Conservation (phyloP, 306 rosid species). For the Lotus japonicus region DNA sequence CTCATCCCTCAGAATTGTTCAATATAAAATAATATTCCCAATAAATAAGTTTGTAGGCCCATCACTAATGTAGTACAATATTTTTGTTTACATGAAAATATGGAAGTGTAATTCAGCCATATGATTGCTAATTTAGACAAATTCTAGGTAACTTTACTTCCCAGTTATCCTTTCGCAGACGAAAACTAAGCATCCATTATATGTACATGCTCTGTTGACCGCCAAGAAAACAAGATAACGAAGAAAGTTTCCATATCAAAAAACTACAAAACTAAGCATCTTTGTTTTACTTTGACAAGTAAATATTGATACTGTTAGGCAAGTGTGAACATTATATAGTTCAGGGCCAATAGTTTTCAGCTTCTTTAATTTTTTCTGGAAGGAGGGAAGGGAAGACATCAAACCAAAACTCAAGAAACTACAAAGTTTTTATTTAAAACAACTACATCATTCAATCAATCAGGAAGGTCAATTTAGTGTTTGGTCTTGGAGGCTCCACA, state of each 20-base stretch:
- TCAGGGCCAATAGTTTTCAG: no score
- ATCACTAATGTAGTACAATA: neutral
- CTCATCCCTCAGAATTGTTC: neutral
- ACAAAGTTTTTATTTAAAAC: no score
- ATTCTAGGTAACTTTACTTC: neutral
- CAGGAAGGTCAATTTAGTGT: no score
- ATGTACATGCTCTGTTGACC: neutral
- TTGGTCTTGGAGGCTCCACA: no score
- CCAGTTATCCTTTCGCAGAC: neutral
- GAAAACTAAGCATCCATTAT: neutral
- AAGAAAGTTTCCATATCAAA: slow-evolving; percentile 2
- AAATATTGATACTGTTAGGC: slow-evolving; percentile 14
- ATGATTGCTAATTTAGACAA: neutral
- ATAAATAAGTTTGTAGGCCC: neutral
- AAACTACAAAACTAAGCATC: slow-evolving; percentile 10
- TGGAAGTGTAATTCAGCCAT: neutral
- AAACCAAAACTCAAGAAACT: neutral
- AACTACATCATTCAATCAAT: no score
- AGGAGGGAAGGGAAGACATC: no score
- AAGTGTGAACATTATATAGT: slow-evolving; percentile 9
- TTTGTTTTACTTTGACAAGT: slow-evolving; percentile 27
- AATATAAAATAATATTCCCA: neutral
- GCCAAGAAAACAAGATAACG: neutral
- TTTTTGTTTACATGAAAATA: neutral
- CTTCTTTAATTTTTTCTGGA: no score